Base-by-base conservation (phyloP, 306 rosid species). In the Rubus idaeus region DNA sequence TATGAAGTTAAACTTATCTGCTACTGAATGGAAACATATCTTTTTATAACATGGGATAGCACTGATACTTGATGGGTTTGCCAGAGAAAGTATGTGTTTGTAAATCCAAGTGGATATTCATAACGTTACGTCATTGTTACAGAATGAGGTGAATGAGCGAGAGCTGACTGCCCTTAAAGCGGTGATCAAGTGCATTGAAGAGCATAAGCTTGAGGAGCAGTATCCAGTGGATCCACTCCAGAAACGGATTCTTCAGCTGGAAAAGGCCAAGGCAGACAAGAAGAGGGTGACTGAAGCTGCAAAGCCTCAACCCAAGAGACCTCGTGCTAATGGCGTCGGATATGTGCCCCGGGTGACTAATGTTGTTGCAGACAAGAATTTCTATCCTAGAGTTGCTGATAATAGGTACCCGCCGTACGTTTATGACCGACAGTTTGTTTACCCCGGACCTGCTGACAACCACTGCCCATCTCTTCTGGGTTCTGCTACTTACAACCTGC, bases 241-340 rank as follows among this genome's bases (percentile, higher is more conserved):
- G 69, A 95, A 89, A 58, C 88, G 90, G 74, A 84, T 95, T 23
- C 1, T 82, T 69, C 96, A 83, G 77, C 84, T 95, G 51, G 98
- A 95, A 86, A 95, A 89, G 82, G 97, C 93, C 68, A 95, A 92
- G 80, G 97, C 98, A n/a, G 97, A 92, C 79, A 92, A 89, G 90
- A 95, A 92, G 83, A 86, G 97, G 80, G 97, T 83, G 79, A 88
- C 97, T 0, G 98, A 95, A 86, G 87, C 90, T 0, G 78, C 97
- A 55, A 95, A 90, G 78, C 98, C 98, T 83, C 98, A 92, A 81
- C 93, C 98, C 5, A 95, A 95, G 88, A 88, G 98, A 82, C 98
- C 98, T 68, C 96, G 98, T 0, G 98, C 97, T 8, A 92, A 89
- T 23, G 86, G 90, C 4, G 90, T 76, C 0, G 94, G 95, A 55